Conservation (phyloP, 345 rosid genomes). For the Sonneratia alba region DNA sequence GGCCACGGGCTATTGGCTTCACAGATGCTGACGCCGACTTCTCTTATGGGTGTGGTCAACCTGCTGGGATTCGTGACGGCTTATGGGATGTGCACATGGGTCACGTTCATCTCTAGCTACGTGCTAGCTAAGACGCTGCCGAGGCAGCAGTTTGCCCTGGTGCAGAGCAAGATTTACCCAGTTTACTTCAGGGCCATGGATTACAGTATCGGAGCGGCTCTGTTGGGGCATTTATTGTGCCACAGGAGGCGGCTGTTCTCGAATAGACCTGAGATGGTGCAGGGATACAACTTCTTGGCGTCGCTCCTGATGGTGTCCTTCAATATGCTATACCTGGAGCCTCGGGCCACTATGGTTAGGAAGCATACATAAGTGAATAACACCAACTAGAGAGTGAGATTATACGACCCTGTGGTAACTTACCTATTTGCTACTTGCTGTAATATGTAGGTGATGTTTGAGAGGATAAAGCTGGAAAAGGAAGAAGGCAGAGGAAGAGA, state of each 20-base stretch:
- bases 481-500: conserved; percentile 74
- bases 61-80: conserved; percentile 42
- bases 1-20: conserved; percentile 7
- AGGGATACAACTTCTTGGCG: conserved; percentile 39
- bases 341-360: conserved; percentile 66
- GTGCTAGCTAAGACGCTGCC: conserved; percentile 41
- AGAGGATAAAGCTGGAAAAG: conserved; percentile 59
- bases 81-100: conserved; percentile 70
- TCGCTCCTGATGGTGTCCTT: conserved; percentile 36
- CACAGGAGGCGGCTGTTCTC: conserved; percentile 15
- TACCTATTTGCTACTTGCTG: not conserved
- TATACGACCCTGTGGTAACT: not conserved
- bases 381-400: not conserved
- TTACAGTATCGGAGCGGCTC: conserved; percentile 28
- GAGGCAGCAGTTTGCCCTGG: conserved; percentile 59
- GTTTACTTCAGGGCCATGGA: conserved; percentile 48
- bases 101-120: conserved; percentile 61
- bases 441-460: conserved; percentile 48
- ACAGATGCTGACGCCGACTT: conserved; percentile 4
- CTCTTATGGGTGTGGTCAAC: conserved; percentile 23
- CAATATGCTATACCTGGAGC: conserved; percentile 52
- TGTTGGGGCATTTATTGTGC: conserved; percentile 45
- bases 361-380: too few species aligned
- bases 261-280: conserved; percentile 37
- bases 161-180: conserved; percentile 81